These are phyloP conservation scores for Podaxis carcinomalis DNA, from an alignment of 768 basidiomycete genomes.

Conservation along the genomic window DNA sequence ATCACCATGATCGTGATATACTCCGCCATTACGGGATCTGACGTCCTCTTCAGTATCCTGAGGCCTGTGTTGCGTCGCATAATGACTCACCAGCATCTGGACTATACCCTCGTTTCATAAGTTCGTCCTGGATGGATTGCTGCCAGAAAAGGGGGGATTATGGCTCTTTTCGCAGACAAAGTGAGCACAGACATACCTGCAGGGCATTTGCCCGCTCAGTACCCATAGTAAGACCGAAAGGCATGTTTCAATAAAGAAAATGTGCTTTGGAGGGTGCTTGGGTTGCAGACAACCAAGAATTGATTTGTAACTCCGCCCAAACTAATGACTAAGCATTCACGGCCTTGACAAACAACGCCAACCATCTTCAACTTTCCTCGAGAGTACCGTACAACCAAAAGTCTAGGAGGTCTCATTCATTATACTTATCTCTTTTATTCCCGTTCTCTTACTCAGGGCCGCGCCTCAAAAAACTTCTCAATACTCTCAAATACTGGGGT, in stretches of 20 bases:
- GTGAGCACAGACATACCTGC: slow-evolving; percentile 44
- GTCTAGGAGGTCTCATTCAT: no score
- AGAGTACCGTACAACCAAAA: no score
- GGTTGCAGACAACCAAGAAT: background rate
- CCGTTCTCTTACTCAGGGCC: no score
- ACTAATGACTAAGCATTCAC: background rate
- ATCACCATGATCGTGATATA: slow-evolving; percentile 95
- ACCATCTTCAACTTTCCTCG: background rate
- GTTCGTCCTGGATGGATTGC: slow-evolving; percentile 81
- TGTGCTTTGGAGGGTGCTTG: slow-evolving; percentile 21
- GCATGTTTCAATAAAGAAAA: slow-evolving; percentile 40
- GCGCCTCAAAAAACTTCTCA: no score
- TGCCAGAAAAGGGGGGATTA: slow-evolving; percentile 26
- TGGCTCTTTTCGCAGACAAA: background rate
- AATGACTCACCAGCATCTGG: slow-evolving; percentile 62
- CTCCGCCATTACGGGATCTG: slow-evolving; percentile 90
- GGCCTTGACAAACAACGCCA: background rate
- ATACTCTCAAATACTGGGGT: no score
- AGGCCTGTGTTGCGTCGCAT: slow-evolving; percentile 8
- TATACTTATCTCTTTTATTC: no score
- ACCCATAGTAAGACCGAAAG: slow-evolving; percentile 73
- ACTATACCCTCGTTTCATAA: slow-evolving; percentile 69
- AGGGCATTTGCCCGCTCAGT: slow-evolving; percentile 72
- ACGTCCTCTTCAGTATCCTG: slow-evolving; percentile 13
- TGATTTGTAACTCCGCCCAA: slow-evolving; percentile 14